Conservation (phyloP, 208 protist species). For the Herpetomonas tarakana region DNA sequence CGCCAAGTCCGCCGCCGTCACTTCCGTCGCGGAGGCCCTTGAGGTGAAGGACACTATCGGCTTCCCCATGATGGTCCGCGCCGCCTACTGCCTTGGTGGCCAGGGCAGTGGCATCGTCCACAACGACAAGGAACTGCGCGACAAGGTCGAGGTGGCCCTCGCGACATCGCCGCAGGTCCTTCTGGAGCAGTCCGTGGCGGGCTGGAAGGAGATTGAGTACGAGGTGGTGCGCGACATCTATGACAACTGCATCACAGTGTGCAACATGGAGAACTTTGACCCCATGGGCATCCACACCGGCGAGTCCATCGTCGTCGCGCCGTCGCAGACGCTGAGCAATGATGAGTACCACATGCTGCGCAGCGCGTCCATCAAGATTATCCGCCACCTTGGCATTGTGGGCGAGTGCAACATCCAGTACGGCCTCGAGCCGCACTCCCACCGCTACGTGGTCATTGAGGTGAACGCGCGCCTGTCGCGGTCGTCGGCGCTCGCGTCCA, state of each 20-base stretch:
- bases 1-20: conserved; percentile 79
- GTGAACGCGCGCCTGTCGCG: conserved; percentile 98
- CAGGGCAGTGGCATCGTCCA: conserved; percentile 97
- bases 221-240: conserved; percentile 97
- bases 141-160: conserved; percentile 87
- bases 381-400: conserved; percentile 96
- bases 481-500: conserved; percentile 96
- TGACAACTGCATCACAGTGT: conserved; percentile 99
- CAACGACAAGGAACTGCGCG: conserved; percentile 71
- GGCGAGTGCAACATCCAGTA: conserved; percentile 99
- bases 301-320: conserved; percentile 99
- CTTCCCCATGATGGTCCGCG: conserved; percentile 97
- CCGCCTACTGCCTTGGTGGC: conserved; percentile 98
- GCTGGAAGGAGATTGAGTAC: conserved; percentile 99
- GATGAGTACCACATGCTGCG: conserved; percentile 98
- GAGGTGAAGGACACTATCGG: conserved; percentile 72
- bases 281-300: conserved; percentile 98
- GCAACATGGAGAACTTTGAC: conserved; percentile 99
- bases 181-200: conserved; percentile 96
- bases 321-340: conserved; percentile 97
- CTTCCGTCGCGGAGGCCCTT: conserved; percentile 73
- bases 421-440: conserved; percentile 95
- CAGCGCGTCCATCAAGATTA: conserved; percentile 92
- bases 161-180: conserved; percentile 94
- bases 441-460: conserved; percentile 98